Conservation (phyloP, 371 early-diverging fungal genomes). For the Circinella minor region DNA sequence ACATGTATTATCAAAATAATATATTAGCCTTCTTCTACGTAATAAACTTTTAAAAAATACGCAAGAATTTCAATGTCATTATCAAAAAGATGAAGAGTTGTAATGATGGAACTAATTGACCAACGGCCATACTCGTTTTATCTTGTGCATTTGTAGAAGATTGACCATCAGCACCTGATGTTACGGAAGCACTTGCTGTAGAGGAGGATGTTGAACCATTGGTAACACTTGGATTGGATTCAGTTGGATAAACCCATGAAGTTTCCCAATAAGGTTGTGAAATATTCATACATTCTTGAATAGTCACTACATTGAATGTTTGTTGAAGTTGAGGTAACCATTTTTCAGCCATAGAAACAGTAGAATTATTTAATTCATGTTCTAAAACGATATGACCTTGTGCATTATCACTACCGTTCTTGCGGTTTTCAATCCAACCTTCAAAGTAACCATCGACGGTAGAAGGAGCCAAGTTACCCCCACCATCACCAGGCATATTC, state of each 20-base stretch:
- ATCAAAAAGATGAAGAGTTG: background rate
- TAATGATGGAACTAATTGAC: background rate
- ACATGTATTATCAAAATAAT: too few relatives aligned
- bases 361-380: slow-evolving; percentile 54
- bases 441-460: slow-evolving; percentile 48
- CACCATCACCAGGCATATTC: slow-evolving; percentile 50
- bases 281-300: slow-evolving; percentile 54
- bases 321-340: slow-evolving; percentile 53
- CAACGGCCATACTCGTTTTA: background rate
- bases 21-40: too few relatives aligned
- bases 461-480: slow-evolving; percentile 38
- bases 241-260: slow-evolving; percentile 41
- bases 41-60: background rate
- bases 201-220: slow-evolving; percentile 11
- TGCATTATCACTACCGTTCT: slow-evolving; percentile 32
- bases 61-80: slow-evolving; percentile 1
- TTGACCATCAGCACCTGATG: slow-evolving; percentile 1
- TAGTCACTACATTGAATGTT: slow-evolving; percentile 48
- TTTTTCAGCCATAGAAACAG: slow-evolving; percentile 50
- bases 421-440: slow-evolving; percentile 39
- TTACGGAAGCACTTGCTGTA: slow-evolving; percentile 3
- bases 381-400: slow-evolving; percentile 54
- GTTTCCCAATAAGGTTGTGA: slow-evolving; percentile 57
- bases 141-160: background rate
- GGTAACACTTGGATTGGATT: slow-evolving; percentile 21